Conservation (phyloP, 306 rosid species). For the Ceratonia siliqua region DNA sequence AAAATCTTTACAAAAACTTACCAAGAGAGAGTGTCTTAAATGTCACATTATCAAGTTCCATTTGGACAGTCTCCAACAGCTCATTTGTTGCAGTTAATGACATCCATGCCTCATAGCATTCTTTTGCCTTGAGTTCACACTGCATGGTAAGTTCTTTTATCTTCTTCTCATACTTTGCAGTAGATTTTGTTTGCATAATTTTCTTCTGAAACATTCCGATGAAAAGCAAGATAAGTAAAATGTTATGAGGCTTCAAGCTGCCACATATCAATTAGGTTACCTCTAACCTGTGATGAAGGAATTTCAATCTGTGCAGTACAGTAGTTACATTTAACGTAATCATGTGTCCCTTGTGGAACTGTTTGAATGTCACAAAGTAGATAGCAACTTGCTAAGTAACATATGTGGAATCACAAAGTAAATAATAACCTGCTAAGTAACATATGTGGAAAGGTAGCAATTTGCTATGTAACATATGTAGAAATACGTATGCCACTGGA, state of each 20-base stretch:
- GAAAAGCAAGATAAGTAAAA: constrained; percentile 38
- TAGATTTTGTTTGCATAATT: constrained; percentile 62
- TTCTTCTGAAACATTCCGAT: constrained; percentile 60
- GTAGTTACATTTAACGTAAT: constrained; percentile 57
- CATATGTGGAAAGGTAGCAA: background rate
- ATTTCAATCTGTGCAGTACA: constrained; percentile 66
- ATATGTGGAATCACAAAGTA: background rate
- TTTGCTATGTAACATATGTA: constrained; percentile 13
- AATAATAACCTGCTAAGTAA: constrained; percentile 26
- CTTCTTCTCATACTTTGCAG: constrained; percentile 68
- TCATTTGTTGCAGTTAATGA: constrained; percentile 74
- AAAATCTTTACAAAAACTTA: constrained; percentile 32
- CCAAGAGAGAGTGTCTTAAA: constrained; percentile 66
- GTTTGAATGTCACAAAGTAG: constrained; percentile 30
- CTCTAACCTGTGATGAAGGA: constrained; percentile 74
- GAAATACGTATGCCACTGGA: background rate
- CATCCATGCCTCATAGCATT: constrained; percentile 93
- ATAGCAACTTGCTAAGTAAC: background rate
- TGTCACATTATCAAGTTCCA: constrained; percentile 74
- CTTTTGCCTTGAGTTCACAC: constrained; percentile 73
- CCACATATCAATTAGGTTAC: constrained; percentile 31
- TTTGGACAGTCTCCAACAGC: constrained; percentile 65
- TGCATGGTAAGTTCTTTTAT: constrained; percentile 65
- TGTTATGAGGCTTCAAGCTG: constrained; percentile 26
- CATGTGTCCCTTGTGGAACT: constrained; percentile 52